Conservation (phyloP, 345 rosid species). For the Linum usitatissimum region DNA sequence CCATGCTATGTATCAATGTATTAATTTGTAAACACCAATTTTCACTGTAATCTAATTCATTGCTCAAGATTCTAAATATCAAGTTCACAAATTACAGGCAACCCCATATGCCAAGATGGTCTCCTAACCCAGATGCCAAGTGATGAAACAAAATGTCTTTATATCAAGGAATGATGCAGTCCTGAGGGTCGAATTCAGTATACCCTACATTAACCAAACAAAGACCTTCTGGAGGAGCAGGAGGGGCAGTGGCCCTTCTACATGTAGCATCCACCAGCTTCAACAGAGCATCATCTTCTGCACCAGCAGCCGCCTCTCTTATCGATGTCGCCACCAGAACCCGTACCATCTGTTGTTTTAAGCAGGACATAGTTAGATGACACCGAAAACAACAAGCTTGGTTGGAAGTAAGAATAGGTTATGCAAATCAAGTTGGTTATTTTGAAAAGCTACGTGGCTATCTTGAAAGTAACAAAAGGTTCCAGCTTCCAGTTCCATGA, state of each 20-base stretch:
- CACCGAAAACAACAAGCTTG: neutral
- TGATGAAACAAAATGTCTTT: neutral
- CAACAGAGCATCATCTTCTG: conserved; percentile 58
- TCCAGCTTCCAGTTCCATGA: neutral
- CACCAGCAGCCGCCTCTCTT: conserved; percentile 92
- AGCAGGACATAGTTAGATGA: neutral
- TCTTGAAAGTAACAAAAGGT: neutral
- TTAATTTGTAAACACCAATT: too few relatives aligned
- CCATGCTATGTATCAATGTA: too few relatives aligned
- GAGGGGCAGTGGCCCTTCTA: conserved; percentile 92
- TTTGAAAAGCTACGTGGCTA: neutral
- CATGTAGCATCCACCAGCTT: conserved; percentile 70
- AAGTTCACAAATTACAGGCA: too few relatives aligned
- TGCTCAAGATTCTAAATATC: too few relatives aligned
- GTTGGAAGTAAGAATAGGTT: neutral
- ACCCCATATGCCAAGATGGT: too few relatives aligned
- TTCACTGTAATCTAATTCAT: too few relatives aligned
- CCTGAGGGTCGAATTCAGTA: conserved; percentile 46
- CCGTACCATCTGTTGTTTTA: conserved; percentile 57
- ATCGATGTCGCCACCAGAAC: conserved; percentile 83
- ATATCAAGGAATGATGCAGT: conserved; percentile 38
- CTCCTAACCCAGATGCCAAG: too few relatives aligned
- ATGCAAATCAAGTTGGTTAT: neutral
- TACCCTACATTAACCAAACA: conserved; percentile 84
- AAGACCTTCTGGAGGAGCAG: conserved; percentile 81